Base-by-base conservation (phyloP, 805 yeast species). In the Saccharomyces eubayanus region DNA sequence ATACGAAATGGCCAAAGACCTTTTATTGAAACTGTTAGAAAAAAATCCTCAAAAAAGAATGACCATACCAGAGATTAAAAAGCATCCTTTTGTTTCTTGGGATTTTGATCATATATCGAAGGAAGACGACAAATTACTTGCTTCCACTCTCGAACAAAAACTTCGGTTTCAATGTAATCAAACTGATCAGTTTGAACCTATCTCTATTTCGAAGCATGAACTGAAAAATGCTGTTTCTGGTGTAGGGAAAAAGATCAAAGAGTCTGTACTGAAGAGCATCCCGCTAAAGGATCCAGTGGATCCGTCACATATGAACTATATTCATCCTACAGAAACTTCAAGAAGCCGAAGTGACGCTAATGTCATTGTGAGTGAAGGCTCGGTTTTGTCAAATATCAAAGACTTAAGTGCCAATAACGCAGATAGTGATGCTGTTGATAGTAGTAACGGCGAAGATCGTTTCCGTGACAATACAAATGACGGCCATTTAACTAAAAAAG, bases 191-290 rank as follows among this genome's bases (percentile, higher is more conserved):
- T 66, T 63, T 30, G 61, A 69, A 72, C 79, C 75, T 61, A 82
- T 85, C 50, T 78, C 78, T 40, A 84, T 86, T 6, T 76, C 85
- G 2, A 78, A 75, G 48, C 84, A 83, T 54, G 96, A 89, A 55
- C 77, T 87, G 6, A 79, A 83, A 57, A 79, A 82, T 56, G 96
- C 96, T 0, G 89, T 89, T 2, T 78, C 84, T 36, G 96, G 96
- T n/a, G 77, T 89, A 49, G 91, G 90, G 6, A 78, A 81, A 50
- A 76, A 84, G 52, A 75, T 89, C 46, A 80, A 75, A 59, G 77
- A 62, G 20, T 59, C 67, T 6, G 53, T 59, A 12, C 47, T 61
- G 5, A 59, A 57, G 36, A 49, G 50, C 2, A 40, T 53, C 47
- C 53, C 61, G 5, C 24, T 53, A 9, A 53, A 55, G 46, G 30